A percentile compares a stretch with the other conserved stretches of the same genome.
Evolutionary conservation across 225 moss, liverwort and hornwort genomes (phyloP).

Genomic region (Neckera pumila): DNA sequence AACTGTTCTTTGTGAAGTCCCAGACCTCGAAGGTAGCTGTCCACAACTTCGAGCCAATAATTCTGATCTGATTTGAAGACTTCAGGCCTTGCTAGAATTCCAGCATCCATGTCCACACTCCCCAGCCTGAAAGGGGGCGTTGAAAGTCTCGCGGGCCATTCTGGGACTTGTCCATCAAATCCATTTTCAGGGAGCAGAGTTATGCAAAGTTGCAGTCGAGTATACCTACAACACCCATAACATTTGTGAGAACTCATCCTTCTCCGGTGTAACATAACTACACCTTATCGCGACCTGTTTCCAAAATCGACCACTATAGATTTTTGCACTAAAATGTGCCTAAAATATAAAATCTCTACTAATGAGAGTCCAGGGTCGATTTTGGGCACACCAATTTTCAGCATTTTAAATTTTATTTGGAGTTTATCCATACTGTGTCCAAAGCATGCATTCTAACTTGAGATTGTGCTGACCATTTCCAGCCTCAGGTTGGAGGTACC

Average conservation of each 20-base stretch:
- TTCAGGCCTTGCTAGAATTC: conserved; percentile 14
- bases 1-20: conserved; percentile 56
- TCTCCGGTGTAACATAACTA: neutral
- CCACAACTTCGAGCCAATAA: conserved; percentile 56
- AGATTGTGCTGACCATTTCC: too few relatives aligned
- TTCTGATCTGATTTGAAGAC: conserved; percentile 53
- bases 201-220: conserved; percentile 38
- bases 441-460: neutral
- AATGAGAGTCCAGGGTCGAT: neutral
- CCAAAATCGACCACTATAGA: neutral
- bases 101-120: conserved; percentile 28
- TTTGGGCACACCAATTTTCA: neutral
- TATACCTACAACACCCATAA: conserved; percentile 33
- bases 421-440: neutral
- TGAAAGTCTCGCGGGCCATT: conserved; percentile 60
- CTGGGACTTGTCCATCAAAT: neutral
- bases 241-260: neutral
- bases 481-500: neutral
- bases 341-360: neutral
- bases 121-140: conserved; percentile 30
- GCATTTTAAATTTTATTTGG: neutral
- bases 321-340: neutral
- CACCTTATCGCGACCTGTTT: neutral
- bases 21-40: conserved; percentile 58
- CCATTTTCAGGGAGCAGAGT: conserved; percentile 23